phyloP scores from a whole-genome alignment of 139 green algal genomes.

The Deuterostichococcus epilithicus region DNA sequence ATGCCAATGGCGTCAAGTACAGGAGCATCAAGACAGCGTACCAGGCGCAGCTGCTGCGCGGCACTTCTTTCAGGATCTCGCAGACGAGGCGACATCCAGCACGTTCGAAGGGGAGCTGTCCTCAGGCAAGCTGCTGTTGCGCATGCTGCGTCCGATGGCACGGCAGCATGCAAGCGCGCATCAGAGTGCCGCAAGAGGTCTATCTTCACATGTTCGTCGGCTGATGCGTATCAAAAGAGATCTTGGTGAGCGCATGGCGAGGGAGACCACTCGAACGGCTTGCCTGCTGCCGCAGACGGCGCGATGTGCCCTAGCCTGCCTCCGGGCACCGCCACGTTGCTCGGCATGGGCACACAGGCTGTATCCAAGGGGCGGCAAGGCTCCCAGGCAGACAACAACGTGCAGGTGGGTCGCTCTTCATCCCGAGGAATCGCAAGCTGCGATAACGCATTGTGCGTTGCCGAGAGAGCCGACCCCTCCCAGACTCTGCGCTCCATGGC shows the following conservation, averaged over 20 bases:
- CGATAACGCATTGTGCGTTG: too few species aligned
- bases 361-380: conserved; percentile 24
- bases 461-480: too few species aligned
- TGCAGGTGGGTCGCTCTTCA: conserved; percentile 16
- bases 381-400: conserved; percentile 14
- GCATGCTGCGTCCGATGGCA: too few species aligned
- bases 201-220: too few species aligned
- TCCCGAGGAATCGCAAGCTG: too few species aligned
- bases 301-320: conserved; percentile 19
- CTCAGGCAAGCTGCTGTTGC: neutral
- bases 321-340: neutral
- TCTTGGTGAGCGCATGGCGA: too few species aligned
- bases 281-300: neutral
- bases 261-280: too few species aligned
- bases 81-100: conserved; percentile 31
- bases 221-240: too few species aligned
- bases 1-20: neutral
- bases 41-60: conserved; percentile 15
- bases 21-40: conserved; percentile 33
- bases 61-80: conserved; percentile 53
- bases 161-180: neutral
- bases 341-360: conserved; percentile 33
- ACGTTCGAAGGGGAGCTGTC: conserved; percentile 6
- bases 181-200: too few species aligned
- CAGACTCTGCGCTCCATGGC: too few species aligned